Evolutionary conservation across 768 basidiomycete species (phyloP).

Genomic region (Podaxis carcinomalis): DNA sequence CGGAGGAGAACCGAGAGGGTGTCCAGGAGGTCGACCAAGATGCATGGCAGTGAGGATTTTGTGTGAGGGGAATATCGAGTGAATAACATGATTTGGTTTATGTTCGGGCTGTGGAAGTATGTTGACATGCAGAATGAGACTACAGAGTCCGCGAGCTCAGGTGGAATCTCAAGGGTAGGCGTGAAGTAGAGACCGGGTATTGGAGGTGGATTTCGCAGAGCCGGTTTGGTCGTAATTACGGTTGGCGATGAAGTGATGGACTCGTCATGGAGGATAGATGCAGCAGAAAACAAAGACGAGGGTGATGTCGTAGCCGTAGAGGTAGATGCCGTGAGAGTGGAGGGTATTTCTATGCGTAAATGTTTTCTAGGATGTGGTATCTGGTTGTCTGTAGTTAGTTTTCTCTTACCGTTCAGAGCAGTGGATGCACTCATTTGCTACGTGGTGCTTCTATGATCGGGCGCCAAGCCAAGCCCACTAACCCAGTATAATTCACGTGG

Average conservation of each 20-base stretch:
- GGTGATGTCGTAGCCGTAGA: conserved; percentile 5
- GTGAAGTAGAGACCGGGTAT: conserved; percentile 66
- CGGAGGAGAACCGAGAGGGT: conserved; percentile 43
- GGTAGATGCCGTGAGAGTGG: not conserved
- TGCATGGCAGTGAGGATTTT: conserved; percentile 41
- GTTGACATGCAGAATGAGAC: conserved; percentile 47
- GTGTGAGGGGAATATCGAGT: conserved; percentile 34
- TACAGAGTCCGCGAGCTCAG: conserved; percentile 46
- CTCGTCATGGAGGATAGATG: conserved; percentile 4
- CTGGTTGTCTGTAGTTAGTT: conserved; percentile 1
- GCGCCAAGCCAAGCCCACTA: not conserved
- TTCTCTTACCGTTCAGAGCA: conserved; percentile 1
- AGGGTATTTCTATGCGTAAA: conserved; percentile 14
- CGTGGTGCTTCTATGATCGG: not conserved
- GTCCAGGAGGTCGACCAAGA: conserved; percentile 51
- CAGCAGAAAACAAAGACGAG: conserved; percentile 12
- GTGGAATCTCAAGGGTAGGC: conserved; percentile 45
- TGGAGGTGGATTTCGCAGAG: conserved; percentile 34
- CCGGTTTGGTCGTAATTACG: not conserved
- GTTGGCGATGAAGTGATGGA: not conserved
- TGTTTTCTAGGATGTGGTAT: conserved; percentile 9
- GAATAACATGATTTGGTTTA: conserved; percentile 90
- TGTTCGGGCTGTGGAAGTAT: conserved; percentile 46
- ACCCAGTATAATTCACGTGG: not conserved
- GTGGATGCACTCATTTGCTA: conserved; percentile 1